These are phyloP conservation scores for Sonneratia caseolaris DNA, from an alignment of 345 rosid species.

Conservation along the genomic window DNA sequence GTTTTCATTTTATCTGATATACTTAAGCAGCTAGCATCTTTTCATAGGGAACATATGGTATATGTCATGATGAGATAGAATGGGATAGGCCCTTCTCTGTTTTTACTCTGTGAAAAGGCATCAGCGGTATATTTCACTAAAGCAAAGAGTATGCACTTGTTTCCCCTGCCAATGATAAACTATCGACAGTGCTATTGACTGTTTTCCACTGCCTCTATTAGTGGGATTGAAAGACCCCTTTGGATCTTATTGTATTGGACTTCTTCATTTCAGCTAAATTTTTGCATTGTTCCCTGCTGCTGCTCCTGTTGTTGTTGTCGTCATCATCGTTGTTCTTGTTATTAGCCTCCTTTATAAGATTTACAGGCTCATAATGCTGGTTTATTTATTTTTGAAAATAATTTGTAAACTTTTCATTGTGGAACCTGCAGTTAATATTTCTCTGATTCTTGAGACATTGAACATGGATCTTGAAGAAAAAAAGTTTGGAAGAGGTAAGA, in stretches of 20 bases:
- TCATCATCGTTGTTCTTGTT: neutral
- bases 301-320: neutral
- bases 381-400: neutral
- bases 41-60: neutral
- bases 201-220: neutral
- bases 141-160: neutral
- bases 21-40: neutral
- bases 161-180: neutral
- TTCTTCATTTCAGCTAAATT: neutral
- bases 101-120: neutral
- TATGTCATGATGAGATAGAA: neutral
- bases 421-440: conserved; percentile 26
- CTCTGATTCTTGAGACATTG: conserved; percentile 15
- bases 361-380: neutral
- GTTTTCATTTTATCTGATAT: neutral
- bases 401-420: neutral
- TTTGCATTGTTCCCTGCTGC: neutral
- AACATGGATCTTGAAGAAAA: conserved; percentile 60
- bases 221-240: neutral
- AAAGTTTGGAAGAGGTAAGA: conserved; percentile 60
- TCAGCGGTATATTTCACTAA: neutral
- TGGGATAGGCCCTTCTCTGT: neutral
- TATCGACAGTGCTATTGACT: neutral
- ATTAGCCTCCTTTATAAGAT: neutral
- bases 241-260: too few species aligned